A percentile compares a stretch with the other conserved stretches of the same genome.
Conservation (phyloP, 2,329 filamentous ascomycete genomes). For the Zarea fungicola region DNA sequence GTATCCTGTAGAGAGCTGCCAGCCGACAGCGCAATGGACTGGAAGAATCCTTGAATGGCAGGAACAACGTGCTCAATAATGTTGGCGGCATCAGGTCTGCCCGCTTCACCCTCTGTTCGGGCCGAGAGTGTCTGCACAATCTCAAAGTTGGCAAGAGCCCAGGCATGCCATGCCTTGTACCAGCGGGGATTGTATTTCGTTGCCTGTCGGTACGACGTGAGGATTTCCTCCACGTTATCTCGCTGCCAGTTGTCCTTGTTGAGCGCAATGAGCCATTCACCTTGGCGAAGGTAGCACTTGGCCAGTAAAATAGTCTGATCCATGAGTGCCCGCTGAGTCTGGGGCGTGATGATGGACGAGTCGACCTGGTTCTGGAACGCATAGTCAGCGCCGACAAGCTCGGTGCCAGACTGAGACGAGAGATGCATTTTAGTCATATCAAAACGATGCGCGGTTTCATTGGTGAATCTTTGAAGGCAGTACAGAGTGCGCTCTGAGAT, state of each 20-base stretch:
- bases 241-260: constrained; percentile 87
- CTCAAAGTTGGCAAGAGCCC: constrained; percentile 97
- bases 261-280: constrained; percentile 87
- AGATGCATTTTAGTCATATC: constrained; percentile 50
- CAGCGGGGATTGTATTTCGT: constrained; percentile 91
- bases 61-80: constrained; percentile 88
- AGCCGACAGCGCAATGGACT: constrained; percentile 86
- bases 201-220: constrained; percentile 85
- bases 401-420: constrained; percentile 40
- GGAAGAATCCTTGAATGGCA: constrained; percentile 93
- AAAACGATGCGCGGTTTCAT: constrained; percentile 50
- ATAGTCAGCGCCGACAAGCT: constrained; percentile 42
- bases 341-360: constrained; percentile 40
- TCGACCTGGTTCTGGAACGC: constrained; percentile 45
- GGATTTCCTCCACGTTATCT: constrained; percentile 78
- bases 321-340: constrained; percentile 47
- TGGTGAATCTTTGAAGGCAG: constrained; percentile 57
- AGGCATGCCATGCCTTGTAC: constrained; percentile 99
- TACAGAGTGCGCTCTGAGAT: constrained; percentile 51
- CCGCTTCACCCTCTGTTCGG: constrained; percentile 51
- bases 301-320: constrained; percentile 71
- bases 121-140: constrained; percentile 80
- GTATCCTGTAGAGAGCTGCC: constrained; percentile 95
- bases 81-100: constrained; percentile 53
- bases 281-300: constrained; percentile 93